phyloP scores from a whole-genome alignment of 768 basidiomycete species.

The Piloderma croceum region DNA sequence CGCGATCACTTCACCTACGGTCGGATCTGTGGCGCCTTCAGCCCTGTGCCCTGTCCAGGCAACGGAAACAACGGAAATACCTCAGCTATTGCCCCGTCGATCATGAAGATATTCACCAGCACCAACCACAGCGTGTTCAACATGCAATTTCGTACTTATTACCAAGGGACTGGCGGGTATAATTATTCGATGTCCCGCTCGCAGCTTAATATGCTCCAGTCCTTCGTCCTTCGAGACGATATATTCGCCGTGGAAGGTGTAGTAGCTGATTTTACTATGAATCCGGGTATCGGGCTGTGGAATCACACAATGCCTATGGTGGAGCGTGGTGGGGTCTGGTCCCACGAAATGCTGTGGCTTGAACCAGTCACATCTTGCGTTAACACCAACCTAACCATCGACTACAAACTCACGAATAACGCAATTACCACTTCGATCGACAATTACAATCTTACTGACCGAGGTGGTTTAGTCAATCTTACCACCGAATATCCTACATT shows the following conservation, averaged over 20 bases:
- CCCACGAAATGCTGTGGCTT: slow-evolving; percentile 20
- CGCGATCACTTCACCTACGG: slow-evolving; percentile 11
- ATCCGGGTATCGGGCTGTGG: slow-evolving; percentile 15
- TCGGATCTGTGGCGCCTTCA: slow-evolving; percentile 14
- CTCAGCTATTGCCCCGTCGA: slow-evolving; percentile 10
- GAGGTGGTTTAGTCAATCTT: slow-evolving; percentile 16
- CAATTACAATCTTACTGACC: slow-evolving; percentile 14
- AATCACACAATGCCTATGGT: slow-evolving; percentile 11
- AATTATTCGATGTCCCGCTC: slow-evolving; percentile 7
- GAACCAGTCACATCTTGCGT: slow-evolving; percentile 20
- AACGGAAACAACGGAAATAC: slow-evolving; percentile 10
- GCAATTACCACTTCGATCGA: no score
- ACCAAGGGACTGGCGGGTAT: slow-evolving; percentile 7
- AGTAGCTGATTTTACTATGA: slow-evolving; percentile 18
- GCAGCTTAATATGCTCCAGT: slow-evolving; percentile 8
- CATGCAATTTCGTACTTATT: slow-evolving; percentile 19
- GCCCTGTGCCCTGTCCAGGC: slow-evolving; percentile 15
- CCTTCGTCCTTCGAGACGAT: slow-evolving; percentile 14
- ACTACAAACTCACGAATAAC: slow-evolving; percentile 8
- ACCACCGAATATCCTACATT: slow-evolving; percentile 8
- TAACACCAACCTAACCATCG: slow-evolving; percentile 19
- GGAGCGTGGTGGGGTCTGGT: slow-evolving; percentile 12
- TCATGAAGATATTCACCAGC: slow-evolving; percentile 14
- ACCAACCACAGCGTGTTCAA: slow-evolving; percentile 16
- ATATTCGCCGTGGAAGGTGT: slow-evolving; percentile 16